Base-by-base conservation (phyloP, 257 asterid genomes). In the Ajuga chamaepitys region DNA sequence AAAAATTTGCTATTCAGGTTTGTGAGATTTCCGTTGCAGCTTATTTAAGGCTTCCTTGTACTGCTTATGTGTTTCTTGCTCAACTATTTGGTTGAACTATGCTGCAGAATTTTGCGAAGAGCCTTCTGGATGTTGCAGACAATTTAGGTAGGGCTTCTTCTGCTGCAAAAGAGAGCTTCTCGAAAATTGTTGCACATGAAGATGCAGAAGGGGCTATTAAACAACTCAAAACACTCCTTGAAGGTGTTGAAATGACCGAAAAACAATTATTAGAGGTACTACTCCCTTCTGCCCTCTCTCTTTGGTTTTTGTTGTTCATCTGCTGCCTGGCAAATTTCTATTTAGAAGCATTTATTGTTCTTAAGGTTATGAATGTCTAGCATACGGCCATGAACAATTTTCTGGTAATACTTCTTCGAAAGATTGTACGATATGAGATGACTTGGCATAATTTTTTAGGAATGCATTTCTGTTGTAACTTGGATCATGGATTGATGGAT, bases 161-260 rank as follows among this genome's bases (percentile, higher is more conserved):
- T 71, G 85, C 89, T 62, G 98, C 95, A 53, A 94, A 86, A 81
- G 93, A 78, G 63, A 86, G 96, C 72, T 90, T 78, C 50, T 75
- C 86, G 2, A 88, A 90, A 62, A 76, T 90, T 35, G 95, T 90
- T 71, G 62, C 79, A 40, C 73, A 93, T 62, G 68, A 77, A 61
- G 95, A 86, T 68, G 75, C 82, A 32, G 74, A 78, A 54, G 98
- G 93, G 67, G 85, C 96, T 67, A 86, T 81, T 66, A 85, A 82
- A 37, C 98, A 88, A 64, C 86, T 94, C 58, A 94, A 77, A 74
- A 80, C 86, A 42, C 98, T 94, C 61, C 85, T 94, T 12, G 91
- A 86, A 77, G 99, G 99, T 74, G 98, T 94, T 67, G 99, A 91
- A 72, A 90, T 94, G 98, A 94, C 99, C 42, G 99, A 94, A 37